Evolutionary conservation across 225 moss, liverwort and hornwort genomes (phyloP).

Genomic region (Rhytidiadelphus loreus): DNA sequence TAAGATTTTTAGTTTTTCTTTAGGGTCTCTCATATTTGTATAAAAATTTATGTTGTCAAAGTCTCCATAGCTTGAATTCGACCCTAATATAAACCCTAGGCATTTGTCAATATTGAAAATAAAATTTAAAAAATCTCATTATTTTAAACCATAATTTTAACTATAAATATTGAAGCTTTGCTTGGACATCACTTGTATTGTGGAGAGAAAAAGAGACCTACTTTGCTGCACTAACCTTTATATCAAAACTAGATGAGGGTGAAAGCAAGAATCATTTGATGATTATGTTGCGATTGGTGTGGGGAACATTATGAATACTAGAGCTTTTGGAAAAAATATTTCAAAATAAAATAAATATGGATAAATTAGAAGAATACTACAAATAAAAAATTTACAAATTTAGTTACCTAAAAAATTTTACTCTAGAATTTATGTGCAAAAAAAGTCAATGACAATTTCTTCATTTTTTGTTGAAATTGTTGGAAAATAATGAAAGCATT

Average conservation of each 20-base stretch:
- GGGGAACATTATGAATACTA: fast-evolving
- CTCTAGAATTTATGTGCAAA: fast-evolving
- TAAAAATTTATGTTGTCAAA: too few relatives aligned
- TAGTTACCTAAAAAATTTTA: background rate
- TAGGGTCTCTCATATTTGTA: too few relatives aligned
- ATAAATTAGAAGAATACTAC: background rate
- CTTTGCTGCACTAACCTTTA: background rate
- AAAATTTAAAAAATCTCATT: too few relatives aligned
- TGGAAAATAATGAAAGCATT: background rate
- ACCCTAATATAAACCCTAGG: too few relatives aligned
- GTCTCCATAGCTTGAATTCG: too few relatives aligned
- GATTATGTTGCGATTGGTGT: background rate
- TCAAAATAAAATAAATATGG: background rate
- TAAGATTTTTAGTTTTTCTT: too few relatives aligned
- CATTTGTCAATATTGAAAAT: too few relatives aligned
- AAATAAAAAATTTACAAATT: background rate
- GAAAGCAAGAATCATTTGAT: background rate
- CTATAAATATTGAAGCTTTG: too few relatives aligned
- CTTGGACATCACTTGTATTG: too few relatives aligned
- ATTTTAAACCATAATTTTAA: too few relatives aligned
- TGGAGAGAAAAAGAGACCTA: fast-evolving
- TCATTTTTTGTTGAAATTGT: background rate
- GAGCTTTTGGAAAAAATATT: background rate
- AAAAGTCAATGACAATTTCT: background rate
- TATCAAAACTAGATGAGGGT: background rate